Evolutionary conservation across 2,329 filamentous ascomycete genomes (phyloP), one percentile per base, ranked within the genome.

Genomic region (Calonectria pseudoreteaudii): DNA sequence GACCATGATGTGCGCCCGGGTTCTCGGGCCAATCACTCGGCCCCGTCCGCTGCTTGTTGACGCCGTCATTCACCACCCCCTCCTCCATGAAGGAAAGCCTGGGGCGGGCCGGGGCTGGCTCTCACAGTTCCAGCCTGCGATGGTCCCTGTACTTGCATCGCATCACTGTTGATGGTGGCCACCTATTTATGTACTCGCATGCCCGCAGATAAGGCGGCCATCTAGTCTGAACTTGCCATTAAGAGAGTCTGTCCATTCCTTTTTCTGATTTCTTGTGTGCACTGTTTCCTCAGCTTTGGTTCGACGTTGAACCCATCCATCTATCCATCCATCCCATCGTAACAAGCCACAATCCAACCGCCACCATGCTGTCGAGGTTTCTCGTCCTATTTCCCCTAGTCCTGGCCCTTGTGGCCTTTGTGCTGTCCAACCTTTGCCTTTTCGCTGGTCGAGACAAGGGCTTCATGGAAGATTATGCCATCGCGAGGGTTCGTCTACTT

Each of bases 381-480:
- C 71, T 81, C 49, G 78, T 85, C 41, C 72, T 86, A 38, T 47
- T 86, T 26, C 86, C 86, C 64, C 71, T 87, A 75, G 77, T 82
- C 31, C 77, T 86, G 49, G 82, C 83, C 73, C 78, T 86, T 52
- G 82, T 83, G 75, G 83, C 81, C 44, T 84, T 87, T 71, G 80
- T 87, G 47, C 82, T 87, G 23, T 82, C 83, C 20, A 82, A 83
- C 53, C 79, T 87, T n/a, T 81, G 82, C 64, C 82, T 86, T 34
- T 85, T 86, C 74, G 82, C 86, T 38, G 86, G 86, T 18, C 82
- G 83, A 52, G 79, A 86, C 52, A 76, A 84, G 70, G 85, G 85
- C 1, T 86, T 87, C 69, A 84, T 87, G 83, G 86, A 87, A 71
- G 84, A 86, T 49, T 86, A 86, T 76, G 85, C 83, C 67, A 77